These are phyloP conservation scores for Claviceps cyperi DNA, from an alignment of 2,329 filamentous ascomycete species.

Conservation along the genomic window DNA sequence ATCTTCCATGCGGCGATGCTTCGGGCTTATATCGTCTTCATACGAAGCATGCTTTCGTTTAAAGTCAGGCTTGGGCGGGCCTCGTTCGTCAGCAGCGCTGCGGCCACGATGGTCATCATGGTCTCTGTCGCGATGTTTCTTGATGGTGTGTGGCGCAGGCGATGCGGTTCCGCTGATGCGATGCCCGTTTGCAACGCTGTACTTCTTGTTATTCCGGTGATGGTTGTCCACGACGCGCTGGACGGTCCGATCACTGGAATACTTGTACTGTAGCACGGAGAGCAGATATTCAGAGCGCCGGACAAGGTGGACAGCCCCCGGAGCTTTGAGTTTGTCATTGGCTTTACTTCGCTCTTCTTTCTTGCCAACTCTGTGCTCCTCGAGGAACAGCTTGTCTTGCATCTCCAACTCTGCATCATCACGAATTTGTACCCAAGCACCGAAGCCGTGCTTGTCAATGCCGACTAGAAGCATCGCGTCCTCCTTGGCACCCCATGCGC, in stretches of 20 bases:
- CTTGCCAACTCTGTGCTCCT: slow-evolving; percentile 96
- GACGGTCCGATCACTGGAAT: slow-evolving; percentile 60
- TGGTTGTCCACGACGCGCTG: slow-evolving; percentile 81
- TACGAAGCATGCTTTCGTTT: slow-evolving; percentile 47
- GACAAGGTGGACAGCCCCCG: slow-evolving; percentile 92
- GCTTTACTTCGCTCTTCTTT: slow-evolving; percentile 79
- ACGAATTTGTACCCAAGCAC: slow-evolving; percentile 86
- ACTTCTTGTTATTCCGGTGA: slow-evolving; percentile 85
- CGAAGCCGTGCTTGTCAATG: slow-evolving; percentile 86
- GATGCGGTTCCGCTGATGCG: slow-evolving; percentile 56
- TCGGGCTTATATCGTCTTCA: slow-evolving; percentile 28
- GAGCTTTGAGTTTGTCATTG: slow-evolving; percentile 72
- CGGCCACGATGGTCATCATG: slow-evolving; percentile 37
- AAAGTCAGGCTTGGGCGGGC: slow-evolving; percentile 35
- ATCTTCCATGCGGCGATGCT: slow-evolving; percentile 28
- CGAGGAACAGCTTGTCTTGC: slow-evolving; percentile 82
- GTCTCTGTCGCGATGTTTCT: slow-evolving; percentile 33
- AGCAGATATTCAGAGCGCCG: slow-evolving; percentile 88
- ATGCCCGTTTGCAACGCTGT: slow-evolving; percentile 39
- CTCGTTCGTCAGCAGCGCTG: slow-evolving; percentile 35
- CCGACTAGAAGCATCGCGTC: slow-evolving; percentile 95
- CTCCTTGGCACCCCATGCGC: slow-evolving; percentile 81
- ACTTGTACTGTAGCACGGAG: slow-evolving; percentile 80
- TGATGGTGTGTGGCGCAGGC: slow-evolving; percentile 40
- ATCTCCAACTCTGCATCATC: slow-evolving; percentile 81